Evolutionary conservation across 768 basidiomycete genomes (phyloP), one percentile per base, ranked within the genome.

Genomic region (Trametes elegans): DNA sequence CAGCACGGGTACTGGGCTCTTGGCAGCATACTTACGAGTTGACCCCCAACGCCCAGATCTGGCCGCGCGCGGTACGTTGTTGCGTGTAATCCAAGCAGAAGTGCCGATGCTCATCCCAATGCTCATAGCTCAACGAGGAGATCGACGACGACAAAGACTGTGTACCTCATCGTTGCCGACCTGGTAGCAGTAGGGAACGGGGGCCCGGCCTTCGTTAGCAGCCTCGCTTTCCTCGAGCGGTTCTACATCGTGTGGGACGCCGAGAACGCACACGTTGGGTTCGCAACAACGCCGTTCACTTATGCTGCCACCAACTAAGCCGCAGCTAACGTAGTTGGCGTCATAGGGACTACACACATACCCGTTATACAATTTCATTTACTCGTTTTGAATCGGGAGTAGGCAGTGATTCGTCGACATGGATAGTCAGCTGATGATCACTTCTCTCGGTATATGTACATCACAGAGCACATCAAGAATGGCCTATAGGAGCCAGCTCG

Each of bases 191-290:
- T 4, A 16, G 49, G 66, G 53, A 69, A 67, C 2, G 13, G 35
- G 8, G 73, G 73, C 39, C 52, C 73, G 31, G 72, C 72, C 53
- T 71, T 72, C 60, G 66, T 73, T 60, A 62, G 58, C 53, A 71
- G 71, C 26, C 55, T 63, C 42, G 29, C 62, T 16, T 74, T 71
- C 65, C 59, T 71, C 14, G 64, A 75, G 61, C 62, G 74, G 10
- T 74, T 69, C 66, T 74, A 70, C 58, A 51, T 63, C 44, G 68
- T 71, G 8, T 74, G 53, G 53, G 73, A 75, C 58, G 49, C 63
- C 7, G 58, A 58, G 10, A 71, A 70, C 57, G 54, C 41, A 23
- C 67, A 38, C 11, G 63, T 74, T 42, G 74, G 74, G 23, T 58
- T 75, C 26, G 74, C 74, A 1, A 70, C 60, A 8, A 73, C 71